Evolutionary conservation across 208 protist genomes (phyloP).

Genomic region (Trypanosoma melophagium): DNA sequence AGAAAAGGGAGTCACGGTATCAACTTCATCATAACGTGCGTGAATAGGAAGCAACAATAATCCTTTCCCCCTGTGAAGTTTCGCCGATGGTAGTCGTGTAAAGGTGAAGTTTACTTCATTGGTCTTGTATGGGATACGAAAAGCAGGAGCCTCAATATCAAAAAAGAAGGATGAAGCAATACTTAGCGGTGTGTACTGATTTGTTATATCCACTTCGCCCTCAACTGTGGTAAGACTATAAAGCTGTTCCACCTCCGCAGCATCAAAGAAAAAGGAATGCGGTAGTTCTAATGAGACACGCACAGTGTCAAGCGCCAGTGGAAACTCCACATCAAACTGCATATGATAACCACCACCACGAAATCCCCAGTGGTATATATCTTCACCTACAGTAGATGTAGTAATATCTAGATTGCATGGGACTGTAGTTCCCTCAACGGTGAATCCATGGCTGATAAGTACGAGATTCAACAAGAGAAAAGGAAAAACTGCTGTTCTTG

Average conservation of each 20-base stretch:
- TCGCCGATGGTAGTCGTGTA: neutral
- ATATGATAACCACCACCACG: constrained; percentile 75
- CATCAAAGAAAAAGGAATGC: constrained; percentile 73
- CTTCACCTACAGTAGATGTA: neutral
- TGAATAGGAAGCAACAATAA: constrained; percentile 76
- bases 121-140: constrained; percentile 53
- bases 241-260: constrained; percentile 59
- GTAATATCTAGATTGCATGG: neutral
- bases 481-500: neutral
- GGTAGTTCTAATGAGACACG: constrained; percentile 47
- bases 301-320: constrained; percentile 24
- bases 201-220: constrained; percentile 32
- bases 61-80: neutral
- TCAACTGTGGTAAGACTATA: constrained; percentile 32
- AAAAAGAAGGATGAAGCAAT: constrained; percentile 53
- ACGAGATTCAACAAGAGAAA: neutral
- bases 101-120: constrained; percentile 46
- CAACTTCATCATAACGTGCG: constrained; percentile 68
- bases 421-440: neutral
- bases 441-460: neutral
- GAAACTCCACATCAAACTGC: constrained; percentile 69
- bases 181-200: constrained; percentile 31
- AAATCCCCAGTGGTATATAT: constrained; percentile 35
- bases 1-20: constrained; percentile 42
- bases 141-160: constrained; percentile 83